These are phyloP conservation scores for Ustilago sp. DNA, from an alignment of 1,284 basidiomycete species.

Conservation along the genomic window DNA sequence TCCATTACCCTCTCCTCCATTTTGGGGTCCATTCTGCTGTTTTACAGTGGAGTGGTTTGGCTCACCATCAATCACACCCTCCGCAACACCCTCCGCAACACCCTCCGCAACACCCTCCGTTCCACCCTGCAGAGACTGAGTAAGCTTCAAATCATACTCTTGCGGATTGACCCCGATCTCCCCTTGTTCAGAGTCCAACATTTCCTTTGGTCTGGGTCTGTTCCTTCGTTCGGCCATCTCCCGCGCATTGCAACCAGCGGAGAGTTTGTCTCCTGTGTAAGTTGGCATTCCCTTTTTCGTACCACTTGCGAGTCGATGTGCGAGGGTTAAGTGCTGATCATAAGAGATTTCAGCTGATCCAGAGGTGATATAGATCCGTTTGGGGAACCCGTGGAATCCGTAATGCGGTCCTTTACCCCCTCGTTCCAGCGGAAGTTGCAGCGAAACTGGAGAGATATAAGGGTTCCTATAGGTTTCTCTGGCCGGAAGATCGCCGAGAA, in stretches of 20 bases:
- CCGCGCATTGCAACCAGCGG: constrained; percentile 34
- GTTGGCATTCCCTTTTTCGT: constrained; percentile 46
- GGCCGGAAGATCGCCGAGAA: constrained; percentile 62
- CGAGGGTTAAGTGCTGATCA: constrained; percentile 66
- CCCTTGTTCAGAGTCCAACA: constrained; percentile 23
- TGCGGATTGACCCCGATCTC: constrained; percentile 16
- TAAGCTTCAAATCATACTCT: constrained; percentile 3
- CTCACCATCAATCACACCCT: constrained; percentile 21
- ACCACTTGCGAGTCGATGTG: constrained; percentile 60
- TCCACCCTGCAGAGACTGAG: too few species aligned
- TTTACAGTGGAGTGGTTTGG: not conserved
- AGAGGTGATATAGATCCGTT: constrained; percentile 54
- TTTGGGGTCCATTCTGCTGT: not conserved
- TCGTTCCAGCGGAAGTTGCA: constrained; percentile 54
- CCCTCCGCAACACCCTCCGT: not conserved
- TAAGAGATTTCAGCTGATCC: constrained; percentile 62
- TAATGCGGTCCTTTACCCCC: constrained; percentile 55
- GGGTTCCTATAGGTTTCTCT: constrained; percentile 64
- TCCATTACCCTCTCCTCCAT: not conserved
- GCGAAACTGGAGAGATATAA: constrained; percentile 63
- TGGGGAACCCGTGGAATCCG: constrained; percentile 63
- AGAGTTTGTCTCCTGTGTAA: constrained; percentile 51
- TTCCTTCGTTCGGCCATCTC: constrained; percentile 50
- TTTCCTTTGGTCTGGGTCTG: constrained; percentile 52
- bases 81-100: not conserved